Evolutionary conservation across 495 filamentous ascomycete genomes (phyloP).

Genomic region (Daldinia loculata): DNA sequence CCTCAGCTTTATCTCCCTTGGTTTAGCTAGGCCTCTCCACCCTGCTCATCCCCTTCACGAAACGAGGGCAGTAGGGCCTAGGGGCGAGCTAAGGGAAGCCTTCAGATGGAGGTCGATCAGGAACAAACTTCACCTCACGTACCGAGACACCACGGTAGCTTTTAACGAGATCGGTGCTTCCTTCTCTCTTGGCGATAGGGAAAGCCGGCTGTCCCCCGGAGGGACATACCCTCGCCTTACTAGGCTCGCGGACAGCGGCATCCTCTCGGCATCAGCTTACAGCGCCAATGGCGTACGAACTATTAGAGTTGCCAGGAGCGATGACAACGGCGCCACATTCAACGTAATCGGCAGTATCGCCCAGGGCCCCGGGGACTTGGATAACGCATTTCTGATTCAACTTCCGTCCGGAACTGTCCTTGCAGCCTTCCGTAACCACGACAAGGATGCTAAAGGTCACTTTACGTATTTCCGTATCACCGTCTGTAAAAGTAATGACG

Average conservation of each 20-base stretch:
- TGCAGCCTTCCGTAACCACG: constrained; percentile 69
- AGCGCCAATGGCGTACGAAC: constrained; percentile 41
- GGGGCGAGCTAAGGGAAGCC: not conserved
- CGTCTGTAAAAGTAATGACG: constrained; percentile 62
- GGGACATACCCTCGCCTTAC: constrained; percentile 62
- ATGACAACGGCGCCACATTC: constrained; percentile 55
- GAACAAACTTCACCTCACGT: not conserved
- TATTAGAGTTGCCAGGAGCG: constrained; percentile 51
- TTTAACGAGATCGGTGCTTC: constrained; percentile 27
- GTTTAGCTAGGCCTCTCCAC: constrained; percentile 14
- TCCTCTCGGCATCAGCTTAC: constrained; percentile 56
- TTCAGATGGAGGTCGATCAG: not conserved
- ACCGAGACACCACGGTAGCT: constrained; percentile 17
- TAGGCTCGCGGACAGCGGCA: constrained; percentile 54
- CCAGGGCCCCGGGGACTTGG: constrained; percentile 56
- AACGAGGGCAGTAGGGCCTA: not conserved
- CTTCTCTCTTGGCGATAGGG: constrained; percentile 23
- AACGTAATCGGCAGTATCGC: constrained; percentile 39
- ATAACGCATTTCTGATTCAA: constrained; percentile 67
- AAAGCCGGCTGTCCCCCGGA: constrained; percentile 12
- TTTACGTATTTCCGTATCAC: constrained; percentile 67
- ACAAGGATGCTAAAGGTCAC: constrained; percentile 47
- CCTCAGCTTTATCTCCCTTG: constrained; percentile 26
- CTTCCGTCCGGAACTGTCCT: constrained; percentile 58
- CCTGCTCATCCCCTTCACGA: not conserved